Conservation (phyloP, 2,329 filamentous ascomycete species). For the Periconia sp. region DNA sequence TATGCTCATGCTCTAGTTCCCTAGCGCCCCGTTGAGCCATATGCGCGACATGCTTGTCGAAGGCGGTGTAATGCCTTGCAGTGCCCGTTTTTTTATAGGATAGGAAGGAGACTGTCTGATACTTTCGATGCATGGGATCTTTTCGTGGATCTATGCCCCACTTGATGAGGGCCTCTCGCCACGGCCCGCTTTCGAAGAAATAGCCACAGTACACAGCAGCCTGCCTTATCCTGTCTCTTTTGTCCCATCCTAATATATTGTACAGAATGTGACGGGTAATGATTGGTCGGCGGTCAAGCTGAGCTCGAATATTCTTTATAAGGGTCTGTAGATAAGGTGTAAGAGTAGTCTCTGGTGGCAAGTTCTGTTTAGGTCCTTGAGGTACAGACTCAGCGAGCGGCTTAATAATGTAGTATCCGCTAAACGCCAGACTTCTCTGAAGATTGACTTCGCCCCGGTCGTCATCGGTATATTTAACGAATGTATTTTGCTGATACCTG, state of each 20-base stretch:
- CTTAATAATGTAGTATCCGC: conserved; percentile 58
- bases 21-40: conserved; percentile 27
- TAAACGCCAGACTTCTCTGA: conserved; percentile 31
- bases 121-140: conserved; percentile 77
- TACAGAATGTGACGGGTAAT: conserved; percentile 85
- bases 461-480: conserved; percentile 65
- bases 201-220: conserved; percentile 87
- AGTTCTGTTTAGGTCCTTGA: conserved; percentile 62
- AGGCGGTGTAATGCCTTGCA: conserved; percentile 30
- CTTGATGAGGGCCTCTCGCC: conserved; percentile 83
- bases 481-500: conserved; percentile 85
- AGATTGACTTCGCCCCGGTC: conserved; percentile 35
- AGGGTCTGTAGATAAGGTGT: conserved; percentile 67
- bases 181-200: conserved; percentile 90
- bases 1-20: conserved; percentile 57
- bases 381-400: conserved; percentile 70
- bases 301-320: conserved; percentile 66
- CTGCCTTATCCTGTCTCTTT: conserved; percentile 67
- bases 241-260: conserved; percentile 68
- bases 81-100: conserved; percentile 39
- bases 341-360: conserved; percentile 56
- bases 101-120: conserved; percentile 73
- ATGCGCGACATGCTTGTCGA: conserved; percentile 31
- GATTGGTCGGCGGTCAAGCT: conserved; percentile 77
- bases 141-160: conserved; percentile 86